Conservation (phyloP, 129 eudicot genomes). For the Chrysanthemum lavandulifolium region DNA sequence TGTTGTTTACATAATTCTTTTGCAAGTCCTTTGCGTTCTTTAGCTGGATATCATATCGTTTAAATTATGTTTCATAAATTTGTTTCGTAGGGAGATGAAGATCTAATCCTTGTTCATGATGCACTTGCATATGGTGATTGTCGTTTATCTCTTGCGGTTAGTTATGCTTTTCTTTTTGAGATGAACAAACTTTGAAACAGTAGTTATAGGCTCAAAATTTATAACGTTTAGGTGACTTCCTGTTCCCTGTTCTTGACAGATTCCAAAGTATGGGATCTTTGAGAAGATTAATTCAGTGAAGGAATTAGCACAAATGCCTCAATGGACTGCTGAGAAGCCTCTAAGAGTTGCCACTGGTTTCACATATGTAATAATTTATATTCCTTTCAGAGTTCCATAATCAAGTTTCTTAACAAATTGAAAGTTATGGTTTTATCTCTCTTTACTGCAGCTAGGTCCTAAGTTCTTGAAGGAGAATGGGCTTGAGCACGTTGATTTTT, state of each 20-base stretch:
- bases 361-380: conserved; percentile 54
- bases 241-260: conserved; percentile 36
- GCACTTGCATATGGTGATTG: conserved; percentile 90
- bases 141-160: conserved; percentile 87
- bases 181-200: background rate
- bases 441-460: conserved; percentile 31
- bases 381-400: conserved; percentile 3
- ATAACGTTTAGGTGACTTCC: background rate
- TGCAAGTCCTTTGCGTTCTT: background rate
- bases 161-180: conserved; percentile 26
- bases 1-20: background rate
- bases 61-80: conserved; percentile 10
- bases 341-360: conserved; percentile 94
- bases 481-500: conserved; percentile 71
- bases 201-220: background rate
- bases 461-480: conserved; percentile 93
- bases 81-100: conserved; percentile 70
- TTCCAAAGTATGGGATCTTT: conserved; percentile 94
- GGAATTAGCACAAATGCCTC: conserved; percentile 91
- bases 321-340: conserved; percentile 92
- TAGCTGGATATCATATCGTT: background rate
- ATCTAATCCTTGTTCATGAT: conserved; percentile 81
- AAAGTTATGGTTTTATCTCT: background rate
- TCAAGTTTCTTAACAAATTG: background rate
- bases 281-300: conserved; percentile 83